Base-by-base conservation (phyloP, 345 rosid genomes). In the Gossypium mustelinum region DNA sequence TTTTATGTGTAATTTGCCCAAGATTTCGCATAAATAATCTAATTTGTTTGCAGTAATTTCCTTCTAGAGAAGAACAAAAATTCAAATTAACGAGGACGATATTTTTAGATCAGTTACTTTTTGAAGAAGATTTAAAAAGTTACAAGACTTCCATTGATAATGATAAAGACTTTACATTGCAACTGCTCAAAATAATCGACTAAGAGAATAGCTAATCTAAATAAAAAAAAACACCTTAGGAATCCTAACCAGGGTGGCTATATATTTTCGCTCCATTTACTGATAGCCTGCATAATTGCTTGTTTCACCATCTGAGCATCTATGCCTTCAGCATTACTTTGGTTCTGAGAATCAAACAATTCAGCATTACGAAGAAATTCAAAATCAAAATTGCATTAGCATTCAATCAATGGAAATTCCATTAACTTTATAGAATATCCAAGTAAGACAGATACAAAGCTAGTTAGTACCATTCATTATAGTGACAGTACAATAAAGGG, bases 221-320 rank as follows among this genome's bases (percentile, higher is more conserved):
- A 20, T 20, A 24, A n/a, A 29, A 47, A 22, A 63, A 64, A 63
- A 16, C 34, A 0, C 34, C 61, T 47, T 25, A 63, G 25, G 29
- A 56, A 45, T 69, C 52, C 70, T 75, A 75, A 39, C 55, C 71
- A 16, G 63, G 56, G 43, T 66, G 60, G 16, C 11, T 72, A 17
- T 57, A 20, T 57, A 22, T 20, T 63, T 59, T 77, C 82, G 62
- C 81, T 81, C 93, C 87, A 81, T 72, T 75, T 85, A 45, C 79
- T 76, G 50, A 89, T 84, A 25, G 90, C 88, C 43, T 79, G 85
- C 62, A 85, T 11, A 17, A 87, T 87, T 27, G 84, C 87, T 75
- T 85, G 87, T 70, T 84, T 83, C 82, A 89, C 89, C 77, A 69
- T 80, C 58, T 81, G 84, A 51, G 83, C 88, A 73, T 87, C 89